Evolutionary conservation across 2,329 filamentous ascomycete species (phyloP), one percentile per base, ranked within the genome.

Genomic region (Emergomyces pasteurianus): DNA sequence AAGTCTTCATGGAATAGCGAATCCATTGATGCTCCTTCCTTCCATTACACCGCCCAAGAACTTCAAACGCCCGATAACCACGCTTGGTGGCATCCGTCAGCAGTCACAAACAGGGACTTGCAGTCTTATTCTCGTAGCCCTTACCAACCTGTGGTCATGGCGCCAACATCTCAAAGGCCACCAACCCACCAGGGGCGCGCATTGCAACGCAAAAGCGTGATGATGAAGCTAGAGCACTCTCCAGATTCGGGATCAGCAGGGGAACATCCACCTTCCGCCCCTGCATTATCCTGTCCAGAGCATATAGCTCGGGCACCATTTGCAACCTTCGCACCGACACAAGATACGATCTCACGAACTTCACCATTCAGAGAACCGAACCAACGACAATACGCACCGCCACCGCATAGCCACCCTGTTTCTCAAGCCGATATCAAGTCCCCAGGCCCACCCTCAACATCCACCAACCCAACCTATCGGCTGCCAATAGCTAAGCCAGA

Each of bases 1-100:
- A 64, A 76, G 60, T 71, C 73, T 54, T 74, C 75, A 46, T 78
- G 75, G 73, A 70, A 75, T 65, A 70, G 73, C 34, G 74, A 76
- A 63, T 65, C 71, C 62, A 67, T 77, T 66, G 66, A 71, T 59
- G 65, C 73, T 58, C 65, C 74, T 50, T 63, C 68, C 61, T 64
- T 76, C 58, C 68, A 73, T 5, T 76, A 76, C 61, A 71, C 73
- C n/a, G 34, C 52, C 21, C 69, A 74, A 23, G 73, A 77, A 49
- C 64, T 74, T n/a, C 71, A 72, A 34, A 61, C 66, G 59, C 70
- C 72, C 26, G 73, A 75, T 63, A 63, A 67, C 26, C 74, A 76
- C 58, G 59, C 66, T 14, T 75, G 76, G 74, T 78, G 76, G 74
- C 47, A 61, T 10, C 9, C 61, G 58, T 73, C 74, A 23, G 70